Conservation (phyloP, 2,329 filamentous ascomycete species). For the Bimuria novae-zelandiae region DNA sequence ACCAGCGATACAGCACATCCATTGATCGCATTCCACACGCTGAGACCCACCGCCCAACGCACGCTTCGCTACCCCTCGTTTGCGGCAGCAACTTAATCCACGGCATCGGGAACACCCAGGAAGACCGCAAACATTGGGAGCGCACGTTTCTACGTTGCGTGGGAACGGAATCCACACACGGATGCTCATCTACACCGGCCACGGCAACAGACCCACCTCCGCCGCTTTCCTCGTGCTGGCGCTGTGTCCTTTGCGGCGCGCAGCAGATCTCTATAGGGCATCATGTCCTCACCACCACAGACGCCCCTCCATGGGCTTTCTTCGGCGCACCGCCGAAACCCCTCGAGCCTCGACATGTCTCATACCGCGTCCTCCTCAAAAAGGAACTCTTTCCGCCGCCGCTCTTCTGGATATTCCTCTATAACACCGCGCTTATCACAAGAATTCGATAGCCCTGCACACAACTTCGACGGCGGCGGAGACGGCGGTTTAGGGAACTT, state of each 20-base stretch:
- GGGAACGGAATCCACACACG: background rate
- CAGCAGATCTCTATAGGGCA: constrained; percentile 10
- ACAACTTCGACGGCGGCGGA: constrained; percentile 44
- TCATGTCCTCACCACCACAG: constrained; percentile 49
- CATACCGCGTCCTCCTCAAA: constrained; percentile 43
- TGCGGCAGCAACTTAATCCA: background rate
- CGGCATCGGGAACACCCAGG: background rate
- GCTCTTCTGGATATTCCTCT: constrained; percentile 53
- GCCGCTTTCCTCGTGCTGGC: background rate
- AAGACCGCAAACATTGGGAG: background rate
- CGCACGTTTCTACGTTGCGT: background rate
- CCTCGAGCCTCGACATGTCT: constrained; percentile 50
- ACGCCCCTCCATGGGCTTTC: constrained; percentile 45
- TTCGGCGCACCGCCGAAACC: constrained; percentile 45
- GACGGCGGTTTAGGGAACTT: constrained; percentile 73
- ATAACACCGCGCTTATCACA: constrained; percentile 48
- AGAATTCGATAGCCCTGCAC: constrained; percentile 47
- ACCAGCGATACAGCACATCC: constrained; percentile 9
- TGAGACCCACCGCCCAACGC: constrained; percentile 2
- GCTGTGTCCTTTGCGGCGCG: constrained; percentile 1
- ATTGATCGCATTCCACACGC: constrained; percentile 7
- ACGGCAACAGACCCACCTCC: background rate
- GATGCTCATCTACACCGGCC: constrained; percentile 9
- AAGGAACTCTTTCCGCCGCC: constrained; percentile 45
- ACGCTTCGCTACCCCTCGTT: constrained; percentile 5